phyloP scores from a whole-genome alignment of 495 filamentous ascomycete species.

The Trichoderma parareesei region DNA sequence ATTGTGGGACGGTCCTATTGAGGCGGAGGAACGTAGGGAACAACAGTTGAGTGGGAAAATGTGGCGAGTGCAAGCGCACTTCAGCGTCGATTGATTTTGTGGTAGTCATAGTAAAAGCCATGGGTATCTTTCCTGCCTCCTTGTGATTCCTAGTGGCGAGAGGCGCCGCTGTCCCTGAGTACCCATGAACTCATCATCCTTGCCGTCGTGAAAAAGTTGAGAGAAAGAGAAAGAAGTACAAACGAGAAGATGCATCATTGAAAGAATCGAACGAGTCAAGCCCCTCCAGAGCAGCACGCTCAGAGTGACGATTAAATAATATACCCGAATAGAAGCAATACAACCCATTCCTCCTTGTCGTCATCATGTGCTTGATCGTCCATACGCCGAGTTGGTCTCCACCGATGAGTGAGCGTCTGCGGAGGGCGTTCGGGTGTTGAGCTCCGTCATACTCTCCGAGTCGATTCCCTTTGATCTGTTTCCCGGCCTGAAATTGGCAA shows the following conservation, averaged over 20 bases:
- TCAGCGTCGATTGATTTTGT: background rate
- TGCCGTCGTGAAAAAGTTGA: background rate
- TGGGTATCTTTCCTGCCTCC: background rate
- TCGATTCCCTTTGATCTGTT: slow-evolving; percentile 14
- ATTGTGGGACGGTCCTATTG: background rate
- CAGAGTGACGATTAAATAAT: background rate
- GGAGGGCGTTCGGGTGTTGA: slow-evolving; percentile 21
- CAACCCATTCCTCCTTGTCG: background rate
- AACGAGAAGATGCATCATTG: background rate
- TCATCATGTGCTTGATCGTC: slow-evolving; percentile 1
- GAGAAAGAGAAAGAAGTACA: background rate
- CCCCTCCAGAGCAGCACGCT: background rate
- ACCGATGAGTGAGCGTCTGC: background rate
- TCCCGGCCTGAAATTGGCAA: slow-evolving; percentile 3
- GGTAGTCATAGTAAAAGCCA: slow-evolving; percentile 3
- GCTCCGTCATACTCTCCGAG: slow-evolving; percentile 37
- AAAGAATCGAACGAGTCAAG: background rate
- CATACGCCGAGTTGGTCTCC: background rate
- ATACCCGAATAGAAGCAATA: slow-evolving; percentile 2
- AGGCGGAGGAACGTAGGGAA: background rate
- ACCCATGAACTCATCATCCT: background rate
- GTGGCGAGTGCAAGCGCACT: background rate
- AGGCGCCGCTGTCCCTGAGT: background rate
- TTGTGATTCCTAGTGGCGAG: background rate
- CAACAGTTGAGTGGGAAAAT: background rate